Evolutionary conservation across 257 asterid genomes (phyloP).

Genomic region (Cruciata laevipes): DNA sequence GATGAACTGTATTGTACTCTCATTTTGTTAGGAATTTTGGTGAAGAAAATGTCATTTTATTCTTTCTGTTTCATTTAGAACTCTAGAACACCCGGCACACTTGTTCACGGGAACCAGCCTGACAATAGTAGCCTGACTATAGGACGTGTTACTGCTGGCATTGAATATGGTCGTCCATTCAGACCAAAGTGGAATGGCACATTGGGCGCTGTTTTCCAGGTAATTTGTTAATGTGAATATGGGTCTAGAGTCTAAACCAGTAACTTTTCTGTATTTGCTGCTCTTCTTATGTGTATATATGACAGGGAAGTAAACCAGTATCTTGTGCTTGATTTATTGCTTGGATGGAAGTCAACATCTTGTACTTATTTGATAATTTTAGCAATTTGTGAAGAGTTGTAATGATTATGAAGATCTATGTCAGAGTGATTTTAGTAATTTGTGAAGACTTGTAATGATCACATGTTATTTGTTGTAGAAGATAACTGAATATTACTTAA

Average conservation of each 20-base stretch:
- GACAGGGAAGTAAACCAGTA: not conserved
- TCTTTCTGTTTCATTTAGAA: slow-evolving; percentile 42
- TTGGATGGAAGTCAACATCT: not conserved
- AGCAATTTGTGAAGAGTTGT: not conserved
- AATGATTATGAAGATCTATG: not conserved
- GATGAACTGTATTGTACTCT: slow-evolving; percentile 11
- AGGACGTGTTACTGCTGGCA: slow-evolving; percentile 87
- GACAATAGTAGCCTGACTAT: slow-evolving; percentile 54
- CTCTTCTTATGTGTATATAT: not conserved
- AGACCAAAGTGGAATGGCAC: slow-evolving; percentile 97
- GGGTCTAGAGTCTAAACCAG: not conserved
- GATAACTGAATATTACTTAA: not conserved
- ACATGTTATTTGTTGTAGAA: not conserved
- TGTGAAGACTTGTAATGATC: not conserved
- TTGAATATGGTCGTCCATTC: slow-evolving; percentile 87
- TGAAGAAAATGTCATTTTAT: slow-evolving; percentile 17
- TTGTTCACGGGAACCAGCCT: slow-evolving; percentile 91
- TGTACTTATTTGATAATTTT: not conserved
- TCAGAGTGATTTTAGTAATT: not conserved
- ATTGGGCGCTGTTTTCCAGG: slow-evolving; percentile 81
- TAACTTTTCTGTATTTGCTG: not conserved
- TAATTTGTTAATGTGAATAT: slow-evolving; percentile 18
- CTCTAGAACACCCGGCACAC: slow-evolving; percentile 93
- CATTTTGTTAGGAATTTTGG: slow-evolving; percentile 4
- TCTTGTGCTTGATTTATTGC: not conserved